These are phyloP conservation scores for Westerdykella ornata DNA, from an alignment of 2,329 filamentous ascomycete genomes.

Conservation along the genomic window DNA sequence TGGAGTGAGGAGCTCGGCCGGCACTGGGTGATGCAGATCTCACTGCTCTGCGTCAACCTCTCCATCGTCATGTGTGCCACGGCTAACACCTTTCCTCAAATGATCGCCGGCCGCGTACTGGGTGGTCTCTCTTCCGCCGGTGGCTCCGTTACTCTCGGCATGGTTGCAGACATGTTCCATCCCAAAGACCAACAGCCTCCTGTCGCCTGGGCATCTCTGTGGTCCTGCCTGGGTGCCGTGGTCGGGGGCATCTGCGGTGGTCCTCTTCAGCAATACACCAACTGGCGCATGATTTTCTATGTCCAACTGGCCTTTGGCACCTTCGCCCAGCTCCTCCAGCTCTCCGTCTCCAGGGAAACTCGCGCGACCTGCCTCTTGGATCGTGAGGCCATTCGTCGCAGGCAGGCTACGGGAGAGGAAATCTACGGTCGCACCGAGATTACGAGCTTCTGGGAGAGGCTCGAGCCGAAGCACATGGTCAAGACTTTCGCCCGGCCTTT, in stretches of 20 bases:
- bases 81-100: conserved; percentile 60
- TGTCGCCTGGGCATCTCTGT: conserved; percentile 59
- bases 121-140: conserved; percentile 48
- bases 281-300: conserved; percentile 76
- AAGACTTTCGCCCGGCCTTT: conserved; percentile 7
- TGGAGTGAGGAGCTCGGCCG: conserved; percentile 76
- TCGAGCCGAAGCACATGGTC: neutral
- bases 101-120: conserved; percentile 53
- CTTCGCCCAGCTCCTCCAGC: conserved; percentile 60
- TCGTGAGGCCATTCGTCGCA: conserved; percentile 63
- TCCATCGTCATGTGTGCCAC: conserved; percentile 59
- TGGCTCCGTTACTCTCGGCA: conserved; percentile 57
- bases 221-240: conserved; percentile 62
- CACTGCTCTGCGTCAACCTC: conserved; percentile 66
- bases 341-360: conserved; percentile 67
- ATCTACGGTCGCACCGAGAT: conserved; percentile 66
- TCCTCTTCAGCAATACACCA: conserved; percentile 59
- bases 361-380: conserved; percentile 70
- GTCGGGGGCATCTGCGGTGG: conserved; percentile 68
- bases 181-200: conserved; percentile 60
- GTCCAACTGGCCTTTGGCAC: conserved; percentile 74
- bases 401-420: conserved; percentile 39
- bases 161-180: conserved; percentile 57
- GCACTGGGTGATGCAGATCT: conserved; percentile 65
- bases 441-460: too few relatives aligned